Percentiles rank a stretch among this genome's conserved stretches.
These are phyloP conservation scores for Triangularia verruculosa DNA, from an alignment of 2,329 filamentous ascomycete genomes.

Conservation along the genomic window DNA sequence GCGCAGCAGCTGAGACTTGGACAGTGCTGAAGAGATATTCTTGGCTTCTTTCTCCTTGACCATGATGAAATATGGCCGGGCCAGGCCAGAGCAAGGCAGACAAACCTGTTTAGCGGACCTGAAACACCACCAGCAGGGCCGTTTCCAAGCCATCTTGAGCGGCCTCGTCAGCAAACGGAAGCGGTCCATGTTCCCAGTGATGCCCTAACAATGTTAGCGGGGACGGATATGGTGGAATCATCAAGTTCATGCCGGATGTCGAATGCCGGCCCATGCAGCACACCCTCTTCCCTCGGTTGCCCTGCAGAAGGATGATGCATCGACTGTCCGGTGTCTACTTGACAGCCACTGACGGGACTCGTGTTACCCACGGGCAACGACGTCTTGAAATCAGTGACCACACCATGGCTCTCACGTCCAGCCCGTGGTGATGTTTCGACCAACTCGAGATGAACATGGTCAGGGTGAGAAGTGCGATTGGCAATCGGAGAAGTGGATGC, in stretches of 20 bases:
- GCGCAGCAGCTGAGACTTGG: background rate
- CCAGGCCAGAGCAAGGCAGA: background rate
- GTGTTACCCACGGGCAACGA: slow-evolving; percentile 2
- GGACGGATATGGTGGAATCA: background rate
- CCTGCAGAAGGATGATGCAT: background rate
- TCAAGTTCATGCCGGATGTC: slow-evolving; percentile 2
- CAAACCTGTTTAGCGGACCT: background rate
- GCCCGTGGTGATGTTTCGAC: slow-evolving; percentile 1
- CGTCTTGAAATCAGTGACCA: background rate
- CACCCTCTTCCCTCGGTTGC: background rate
- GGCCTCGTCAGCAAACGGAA: background rate
- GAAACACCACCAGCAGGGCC: background rate
- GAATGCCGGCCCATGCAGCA: background rate
- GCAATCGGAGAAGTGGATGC: background rate
- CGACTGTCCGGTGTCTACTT: background rate
- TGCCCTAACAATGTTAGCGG: background rate
- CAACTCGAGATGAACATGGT: background rate
- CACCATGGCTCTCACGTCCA: background rate
- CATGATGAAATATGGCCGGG: background rate
- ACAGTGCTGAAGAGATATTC: background rate
- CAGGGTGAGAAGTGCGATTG: slow-evolving; percentile 5
- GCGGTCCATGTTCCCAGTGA: background rate
- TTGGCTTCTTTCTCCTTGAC: background rate
- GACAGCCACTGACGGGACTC: slow-evolving; percentile 7
- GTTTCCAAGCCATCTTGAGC: background rate